Base-by-base conservation (phyloP, 2,329 filamentous ascomycete genomes). In the Venturia aucupariae region DNA sequence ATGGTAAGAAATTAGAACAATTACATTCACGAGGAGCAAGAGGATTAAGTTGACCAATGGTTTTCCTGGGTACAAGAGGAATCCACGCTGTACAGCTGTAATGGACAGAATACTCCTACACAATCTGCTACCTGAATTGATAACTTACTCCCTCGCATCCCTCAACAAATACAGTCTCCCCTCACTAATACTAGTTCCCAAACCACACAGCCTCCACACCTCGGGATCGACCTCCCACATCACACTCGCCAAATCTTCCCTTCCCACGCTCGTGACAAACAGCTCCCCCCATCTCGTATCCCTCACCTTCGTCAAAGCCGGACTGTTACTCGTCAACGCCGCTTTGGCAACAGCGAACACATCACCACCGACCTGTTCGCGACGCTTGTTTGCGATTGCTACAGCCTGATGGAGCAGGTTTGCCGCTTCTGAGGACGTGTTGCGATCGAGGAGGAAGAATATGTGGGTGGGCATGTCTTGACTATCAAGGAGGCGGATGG, bases 191-290 rank as follows among this genome's bases (percentile, higher is more conserved):
- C 39, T 48, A 19, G 15, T n/a, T 2, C 62, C 62, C 6, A 64
- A 51, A 3, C 62, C 62, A 35, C 24, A 19, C 46, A 64, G 35
- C 55, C 62, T 42, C 62, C 62, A 32, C 15, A 27, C 39, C n/a
- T 10, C 27, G 32, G 30, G 13, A 42, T 46, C 62, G 27, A 65
- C 22, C 55, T 51, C 57, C 39, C n/a, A 41, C 63, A 65, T 35
- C 27, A 59, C 63, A 48, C 41, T 22, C 19, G 60, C 35, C 39
- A 65, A 42, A 48, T 65, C 63, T 17, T 61, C 63, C 62, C 62
- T 60, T 8, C 32, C 62, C n/a, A 51, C 46, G 7, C n/a, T 51
- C 27, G 51, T 64, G 4, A 32, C 62, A 41, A 42, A 64, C 17
- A 60, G 41, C 35, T 55, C 54, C 13, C 62, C 62, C 44, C 35